Evolutionary conservation across 345 rosid genomes (phyloP).

Genomic region (Populus deltoides): DNA sequence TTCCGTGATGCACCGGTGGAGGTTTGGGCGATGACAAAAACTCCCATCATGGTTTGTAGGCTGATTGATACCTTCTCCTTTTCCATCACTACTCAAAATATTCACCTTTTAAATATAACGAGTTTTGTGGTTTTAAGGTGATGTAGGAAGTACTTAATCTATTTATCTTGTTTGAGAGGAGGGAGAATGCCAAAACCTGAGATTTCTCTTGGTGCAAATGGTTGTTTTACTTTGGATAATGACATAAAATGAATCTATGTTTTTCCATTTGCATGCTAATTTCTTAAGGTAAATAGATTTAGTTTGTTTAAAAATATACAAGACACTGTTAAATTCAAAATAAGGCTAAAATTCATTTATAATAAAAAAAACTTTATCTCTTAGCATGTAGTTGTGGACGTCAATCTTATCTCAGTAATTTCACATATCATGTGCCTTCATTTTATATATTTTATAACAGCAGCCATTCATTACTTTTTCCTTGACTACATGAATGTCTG

Average conservation of each 20-base stretch:
- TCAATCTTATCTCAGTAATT: not conserved
- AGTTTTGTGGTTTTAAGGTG: not conserved
- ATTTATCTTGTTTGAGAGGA: not conserved
- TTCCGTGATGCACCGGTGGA: conserved; percentile 99
- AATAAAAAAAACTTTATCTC: too few species aligned
- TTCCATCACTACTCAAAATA: not conserved
- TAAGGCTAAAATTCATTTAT: too few species aligned
- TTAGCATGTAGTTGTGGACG: not conserved
- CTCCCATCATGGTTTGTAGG: conserved; percentile 80
- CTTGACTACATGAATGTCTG: not conserved
- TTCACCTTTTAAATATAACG: too few species aligned
- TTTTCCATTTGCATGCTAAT: not conserved
- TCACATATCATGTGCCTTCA: not conserved
- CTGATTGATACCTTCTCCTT: conserved; percentile 12
- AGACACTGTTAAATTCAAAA: not conserved
- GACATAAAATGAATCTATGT: not conserved
- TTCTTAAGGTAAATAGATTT: not conserved
- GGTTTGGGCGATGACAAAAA: conserved; percentile 99
- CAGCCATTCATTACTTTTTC: not conserved
- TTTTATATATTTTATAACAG: not conserved
- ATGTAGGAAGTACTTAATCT: not conserved
- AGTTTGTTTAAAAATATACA: not conserved
- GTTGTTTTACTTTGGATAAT: not conserved
- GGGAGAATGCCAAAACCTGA: not conserved
- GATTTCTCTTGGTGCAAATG: not conserved